Conservation (phyloP, 2,329 filamentous ascomycete species). For the Boeremia lycopersici region DNA sequence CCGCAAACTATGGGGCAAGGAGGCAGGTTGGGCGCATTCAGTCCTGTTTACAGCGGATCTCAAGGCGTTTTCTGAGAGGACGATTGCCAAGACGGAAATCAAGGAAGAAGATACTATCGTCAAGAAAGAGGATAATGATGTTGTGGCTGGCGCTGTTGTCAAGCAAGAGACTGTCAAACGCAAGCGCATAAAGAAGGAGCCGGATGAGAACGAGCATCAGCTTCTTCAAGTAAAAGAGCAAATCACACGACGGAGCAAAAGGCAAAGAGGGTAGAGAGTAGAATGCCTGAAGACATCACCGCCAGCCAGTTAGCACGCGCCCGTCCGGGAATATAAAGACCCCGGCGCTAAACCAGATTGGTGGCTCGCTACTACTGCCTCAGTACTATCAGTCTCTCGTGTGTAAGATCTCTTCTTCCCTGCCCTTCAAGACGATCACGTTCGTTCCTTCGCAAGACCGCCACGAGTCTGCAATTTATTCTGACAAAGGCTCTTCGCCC, state of each 20-base stretch:
- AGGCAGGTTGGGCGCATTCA: constrained; percentile 97
- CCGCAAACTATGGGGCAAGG: constrained; percentile 83
- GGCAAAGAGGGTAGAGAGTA: constrained; percentile 3
- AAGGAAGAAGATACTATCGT: constrained; percentile 51
- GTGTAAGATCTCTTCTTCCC: background rate
- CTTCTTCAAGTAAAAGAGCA: constrained; percentile 49
- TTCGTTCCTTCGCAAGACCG: background rate
- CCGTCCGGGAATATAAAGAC: background rate
- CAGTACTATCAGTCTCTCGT: background rate
- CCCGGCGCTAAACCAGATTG: background rate
- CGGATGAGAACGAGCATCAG: constrained; percentile 47
- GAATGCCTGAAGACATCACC: background rate
- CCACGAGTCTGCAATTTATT: background rate
- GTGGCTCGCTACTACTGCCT: background rate
- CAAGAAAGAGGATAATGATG: constrained; percentile 41
- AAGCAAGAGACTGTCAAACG: constrained; percentile 46
- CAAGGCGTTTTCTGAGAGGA: constrained; percentile 76
- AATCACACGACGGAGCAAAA: constrained; percentile 11
- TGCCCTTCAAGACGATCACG: background rate
- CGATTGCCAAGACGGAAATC: constrained; percentile 57
- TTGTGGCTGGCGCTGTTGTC: constrained; percentile 16
- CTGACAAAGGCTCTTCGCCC: background rate
- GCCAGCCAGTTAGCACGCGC: background rate
- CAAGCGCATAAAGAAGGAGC: constrained; percentile 45
- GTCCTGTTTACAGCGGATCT: constrained; percentile 95